phyloP scores from a whole-genome alignment of 2,329 filamentous ascomycete genomes.

The Ophiostoma perfectum region DNA sequence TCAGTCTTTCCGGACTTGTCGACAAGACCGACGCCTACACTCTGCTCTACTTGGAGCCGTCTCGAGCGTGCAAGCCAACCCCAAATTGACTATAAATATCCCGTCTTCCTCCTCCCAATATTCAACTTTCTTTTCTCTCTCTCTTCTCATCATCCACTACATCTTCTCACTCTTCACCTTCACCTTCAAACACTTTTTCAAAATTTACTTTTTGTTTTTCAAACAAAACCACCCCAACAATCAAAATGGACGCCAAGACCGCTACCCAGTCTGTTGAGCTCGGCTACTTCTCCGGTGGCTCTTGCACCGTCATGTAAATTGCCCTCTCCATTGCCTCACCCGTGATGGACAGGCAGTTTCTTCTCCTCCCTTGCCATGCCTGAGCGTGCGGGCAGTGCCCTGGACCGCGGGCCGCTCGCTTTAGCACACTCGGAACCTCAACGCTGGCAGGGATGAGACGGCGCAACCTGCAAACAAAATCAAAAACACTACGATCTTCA shows the following conservation, averaged over 20 bases:
- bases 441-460: not conserved
- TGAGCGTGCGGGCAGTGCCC: not conserved
- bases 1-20: not conserved
- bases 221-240: constrained; percentile 16
- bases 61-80: no score
- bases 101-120: constrained; percentile 14
- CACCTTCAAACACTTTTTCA: not conserved
- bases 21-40: not conserved
- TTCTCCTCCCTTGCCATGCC: not conserved
- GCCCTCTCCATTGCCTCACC: not conserved
- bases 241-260: constrained; percentile 25
- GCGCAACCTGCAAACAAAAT: not conserved
- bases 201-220: constrained; percentile 14
- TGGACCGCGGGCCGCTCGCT: not conserved
- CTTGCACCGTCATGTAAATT: constrained; percentile 36
- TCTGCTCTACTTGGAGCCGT: not conserved
- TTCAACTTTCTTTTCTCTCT: not conserved
- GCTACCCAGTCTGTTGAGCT: constrained; percentile 26
- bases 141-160: constrained; percentile 25
- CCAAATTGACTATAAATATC: constrained; percentile 26
- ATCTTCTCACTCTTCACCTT: constrained; percentile 20
- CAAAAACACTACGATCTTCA: not conserved
- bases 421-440: not conserved
- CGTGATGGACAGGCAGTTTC: not conserved
- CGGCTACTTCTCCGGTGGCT: constrained; percentile 29